Percentiles rank a stretch among this genome's conserved stretches.
These are phyloP conservation scores for Luffa aegyptiaca DNA, from an alignment of 306 rosid genomes.

Conservation along the genomic window DNA sequence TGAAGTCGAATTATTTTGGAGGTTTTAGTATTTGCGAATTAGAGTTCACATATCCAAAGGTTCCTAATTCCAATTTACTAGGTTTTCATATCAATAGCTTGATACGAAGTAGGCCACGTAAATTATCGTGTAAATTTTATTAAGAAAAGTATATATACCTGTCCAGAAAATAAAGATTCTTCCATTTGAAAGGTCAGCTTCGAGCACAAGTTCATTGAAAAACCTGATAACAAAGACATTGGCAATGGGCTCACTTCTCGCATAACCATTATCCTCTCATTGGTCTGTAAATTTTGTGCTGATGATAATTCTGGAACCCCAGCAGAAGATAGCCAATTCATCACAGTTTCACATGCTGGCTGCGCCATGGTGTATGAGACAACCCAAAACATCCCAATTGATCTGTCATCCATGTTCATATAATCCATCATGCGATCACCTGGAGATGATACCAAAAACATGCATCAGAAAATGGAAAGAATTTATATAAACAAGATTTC, in stretches of 20 bases:
- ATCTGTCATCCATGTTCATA: conserved; percentile 96
- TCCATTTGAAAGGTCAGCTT: conserved; percentile 93
- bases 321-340: conserved; percentile 71
- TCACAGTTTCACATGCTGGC: conserved; percentile 90
- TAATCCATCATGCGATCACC: conserved; percentile 94
- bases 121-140: background rate
- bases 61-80: too few relatives aligned
- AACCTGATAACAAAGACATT: conserved; percentile 85
- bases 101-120: background rate
- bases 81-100: too few relatives aligned
- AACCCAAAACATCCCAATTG: conserved; percentile 99
- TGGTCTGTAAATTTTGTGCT: conserved; percentile 55
- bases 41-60: too few relatives aligned
- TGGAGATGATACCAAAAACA: conserved; percentile 17
- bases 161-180: conserved; percentile 73
- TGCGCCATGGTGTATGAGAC: conserved; percentile 99
- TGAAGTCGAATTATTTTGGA: too few relatives aligned
- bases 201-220: conserved; percentile 78
- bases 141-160: background rate
- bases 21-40: too few relatives aligned
- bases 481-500: background rate
- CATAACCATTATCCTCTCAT: conserved; percentile 62
- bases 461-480: background rate
- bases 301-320: conserved; percentile 51
- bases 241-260: conserved; percentile 95